phyloP scores from a whole-genome alignment of 257 asterid species.

The Paraleonurus japonicus region DNA sequence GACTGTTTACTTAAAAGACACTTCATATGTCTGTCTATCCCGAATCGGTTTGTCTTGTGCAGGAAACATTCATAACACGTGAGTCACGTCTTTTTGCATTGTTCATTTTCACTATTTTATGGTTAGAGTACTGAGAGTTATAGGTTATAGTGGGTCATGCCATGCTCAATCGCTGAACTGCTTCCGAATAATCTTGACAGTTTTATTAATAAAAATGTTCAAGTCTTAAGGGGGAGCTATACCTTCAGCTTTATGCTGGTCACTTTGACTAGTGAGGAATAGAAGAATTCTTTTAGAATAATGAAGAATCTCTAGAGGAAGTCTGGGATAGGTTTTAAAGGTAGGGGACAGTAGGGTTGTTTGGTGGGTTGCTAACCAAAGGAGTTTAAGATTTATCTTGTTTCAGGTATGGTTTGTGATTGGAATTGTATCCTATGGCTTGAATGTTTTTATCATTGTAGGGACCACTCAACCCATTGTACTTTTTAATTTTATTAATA shows the following conservation, averaged over 20 bases:
- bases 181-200: not conserved
- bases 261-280: not conserved
- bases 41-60: not conserved
- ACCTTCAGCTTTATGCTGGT: not conserved
- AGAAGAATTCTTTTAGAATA: not conserved
- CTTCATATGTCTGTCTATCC: not conserved
- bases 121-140: not conserved
- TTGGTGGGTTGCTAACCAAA: not conserved
- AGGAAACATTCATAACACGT: not conserved
- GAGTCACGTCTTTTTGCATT: not conserved
- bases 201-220: not conserved
- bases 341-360: not conserved
- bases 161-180: not conserved
- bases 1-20: not conserved
- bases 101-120: not conserved
- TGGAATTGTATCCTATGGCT: not conserved
- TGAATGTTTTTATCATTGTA: not conserved
- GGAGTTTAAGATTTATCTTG: not conserved
- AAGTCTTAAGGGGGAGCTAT: not conserved
- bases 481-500: not conserved
- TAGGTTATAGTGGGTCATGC: not conserved
- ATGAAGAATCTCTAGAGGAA: not conserved
- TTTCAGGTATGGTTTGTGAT: not conserved
- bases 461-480: not conserved
- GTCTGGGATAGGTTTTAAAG: not conserved